Base-by-base conservation (phyloP, 73 alveolate genomes). In the Paramecium sexaurelia region DNA sequence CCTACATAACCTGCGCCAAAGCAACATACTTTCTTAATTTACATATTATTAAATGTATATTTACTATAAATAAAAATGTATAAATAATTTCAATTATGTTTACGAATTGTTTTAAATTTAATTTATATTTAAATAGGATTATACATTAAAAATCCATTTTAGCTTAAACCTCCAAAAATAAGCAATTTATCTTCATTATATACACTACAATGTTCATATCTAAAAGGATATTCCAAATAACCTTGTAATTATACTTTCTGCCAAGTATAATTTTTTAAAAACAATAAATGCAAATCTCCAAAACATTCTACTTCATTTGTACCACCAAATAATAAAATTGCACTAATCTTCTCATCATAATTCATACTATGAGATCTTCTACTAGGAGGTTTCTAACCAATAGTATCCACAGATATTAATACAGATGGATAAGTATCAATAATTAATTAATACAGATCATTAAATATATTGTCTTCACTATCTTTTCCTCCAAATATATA, bases 1-100 rank as follows among this genome's bases (percentile, higher is more conserved):
- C 99, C 99, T 11, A 98, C 99, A 95, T 96, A 98, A 75, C 99
- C 99, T 19, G 99, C 99, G 3, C 99, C 99, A 75, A 98, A 94
- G 85, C 99, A 97, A 68, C 95, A 69, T 1, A 97, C 92, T 41
- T 66, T 95, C 55, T 92, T 61, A 27, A 92, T 91, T 61, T 32
- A 32, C 61, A 19, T 88, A 41, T 51, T 7, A 17, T 51, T 51
- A 51, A 51, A 51, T 51, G 27, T n/a, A 51, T 51, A 51, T 51
- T 51, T 51, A 51, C 27, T 51, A 51, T 51, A 51, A 51, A 51
- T 51, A 51, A 51, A 51, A 51, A 51, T 51, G 33, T 20, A 51
- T 51, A 51, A 51, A 17, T 51, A 51, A 29, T 17, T 51, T 51
- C 67, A 51, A 51, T 51, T 51, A 51, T 51, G 67, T 51, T 51